Base-by-base conservation (phyloP, 352 stramenopile species). In the Phytophthora pini region DNA sequence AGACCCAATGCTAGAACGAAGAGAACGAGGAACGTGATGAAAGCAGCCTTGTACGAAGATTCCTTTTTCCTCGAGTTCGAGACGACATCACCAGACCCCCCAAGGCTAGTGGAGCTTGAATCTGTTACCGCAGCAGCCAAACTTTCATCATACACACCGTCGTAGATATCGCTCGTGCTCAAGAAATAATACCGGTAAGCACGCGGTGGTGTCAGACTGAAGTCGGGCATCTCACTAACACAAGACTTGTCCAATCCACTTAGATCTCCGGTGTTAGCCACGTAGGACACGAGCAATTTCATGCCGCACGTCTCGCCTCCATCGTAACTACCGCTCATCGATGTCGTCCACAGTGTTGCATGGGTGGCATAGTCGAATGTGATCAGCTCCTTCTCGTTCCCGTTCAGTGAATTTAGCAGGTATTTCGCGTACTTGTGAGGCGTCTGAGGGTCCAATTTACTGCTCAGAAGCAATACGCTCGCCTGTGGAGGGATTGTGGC, bases 401-500 rank as follows among this genome's bases (percentile, higher is more conserved):
- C 75, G 2, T 81, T 27, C 1, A 87, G 56, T 0, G 52, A 66
- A 4, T 68, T 43, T 2, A 76, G 56, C n/a, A 88, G 63, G n/a
- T 65, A 71, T 20, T 76, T 44, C 9, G 79, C 79, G 27, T 82
- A 87, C 57, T 86, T 86, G 62, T 85, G 58, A 3, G 70, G 77
- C 10, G 77, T 88, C 51, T 86, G 73, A 3, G 79, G 60, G 15
- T 86, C 77, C 47, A 88, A 36, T 50, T 82, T 84, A 34, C 73
- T 64, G 53, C 74, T 88, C 26, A 90, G 12, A 17, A 90, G 36
- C 3, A 90, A 32, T 10, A 89, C 77, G 34, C 63, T 84, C 1
- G 76, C 65, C 13, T 79, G 61, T 2, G 6, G 49, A 3, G 79
- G 73, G 39, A 88, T 80, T 5, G 32, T 68, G 8, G 81, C 81